Percentiles rank a stretch among this genome's conserved stretches.
Evolutionary conservation across 352 stramenopile species (phyloP).

Genomic region (Phytophthora kernoviae): DNA sequence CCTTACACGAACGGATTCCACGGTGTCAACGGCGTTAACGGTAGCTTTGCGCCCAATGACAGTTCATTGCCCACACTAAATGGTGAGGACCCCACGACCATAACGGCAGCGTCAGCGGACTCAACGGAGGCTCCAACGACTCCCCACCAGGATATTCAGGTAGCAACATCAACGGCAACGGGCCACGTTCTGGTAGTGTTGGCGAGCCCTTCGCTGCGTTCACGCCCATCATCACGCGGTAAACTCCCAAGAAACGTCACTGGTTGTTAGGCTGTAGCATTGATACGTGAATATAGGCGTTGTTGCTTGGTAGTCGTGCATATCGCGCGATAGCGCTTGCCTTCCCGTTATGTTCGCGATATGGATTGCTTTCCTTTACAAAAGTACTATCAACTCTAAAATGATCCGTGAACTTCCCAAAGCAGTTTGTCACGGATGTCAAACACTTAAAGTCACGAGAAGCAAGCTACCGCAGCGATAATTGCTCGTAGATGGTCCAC

Average conservation of each 20-base stretch:
- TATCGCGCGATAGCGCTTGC: conserved; percentile 13
- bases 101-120: conserved; percentile 16
- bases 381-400: conserved; percentile 38
- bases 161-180: conserved; percentile 31
- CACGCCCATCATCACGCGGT: conserved; percentile 87
- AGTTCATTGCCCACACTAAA: conserved; percentile 22
- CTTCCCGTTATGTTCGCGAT: conserved; percentile 18
- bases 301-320: conserved; percentile 13
- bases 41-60: conserved; percentile 11
- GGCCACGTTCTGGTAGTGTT: conserved; percentile 17
- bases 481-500: conserved; percentile 99
- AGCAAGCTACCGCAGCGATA: conserved; percentile 57
- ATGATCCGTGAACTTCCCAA: not conserved
- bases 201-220: conserved; percentile 83
- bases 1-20: not conserved
- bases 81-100: conserved; percentile 30
- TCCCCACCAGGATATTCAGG: conserved; percentile 4
- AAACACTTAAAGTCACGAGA: not conserved
- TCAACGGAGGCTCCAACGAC: conserved; percentile 26
- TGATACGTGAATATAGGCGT: conserved; percentile 9
- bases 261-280: conserved; percentile 9
- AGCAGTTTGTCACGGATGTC: conserved; percentile 1
- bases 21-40: conserved; percentile 30
- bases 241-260: conserved; percentile 22
- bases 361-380: conserved; percentile 26